Evolutionary conservation across 208 protist genomes (phyloP).

Genomic region (Balamuthia mandrillaris): DNA sequence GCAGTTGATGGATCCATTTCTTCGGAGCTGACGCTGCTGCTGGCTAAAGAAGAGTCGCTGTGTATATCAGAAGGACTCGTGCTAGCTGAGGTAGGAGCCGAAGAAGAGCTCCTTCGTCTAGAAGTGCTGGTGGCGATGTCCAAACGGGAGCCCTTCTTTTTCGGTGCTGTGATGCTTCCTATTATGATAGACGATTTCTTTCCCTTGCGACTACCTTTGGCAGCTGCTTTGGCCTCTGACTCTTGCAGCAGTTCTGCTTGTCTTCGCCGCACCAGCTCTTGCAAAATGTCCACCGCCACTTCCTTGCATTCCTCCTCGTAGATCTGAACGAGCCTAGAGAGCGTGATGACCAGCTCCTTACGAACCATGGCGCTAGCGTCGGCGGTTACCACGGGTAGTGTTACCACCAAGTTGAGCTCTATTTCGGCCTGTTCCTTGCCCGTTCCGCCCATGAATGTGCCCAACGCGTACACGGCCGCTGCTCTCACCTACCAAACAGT

Average conservation of each 20-base stretch:
- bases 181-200: too few species aligned
- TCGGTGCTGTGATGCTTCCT: too few species aligned
- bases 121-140: too few species aligned
- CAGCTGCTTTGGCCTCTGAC: not conserved
- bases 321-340: constrained; percentile 42
- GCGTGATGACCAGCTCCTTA: constrained; percentile 61
- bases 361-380: constrained; percentile 64
- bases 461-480: constrained; percentile 65
- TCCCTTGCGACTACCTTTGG: not conserved
- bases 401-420: constrained; percentile 51
- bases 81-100: too few species aligned
- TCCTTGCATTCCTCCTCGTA: constrained; percentile 27
- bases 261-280: not conserved
- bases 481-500: constrained; percentile 52
- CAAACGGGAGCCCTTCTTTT: too few species aligned
- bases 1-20: too few species aligned
- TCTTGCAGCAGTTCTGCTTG: constrained; percentile 22
- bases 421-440: constrained; percentile 48
- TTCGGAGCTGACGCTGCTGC: too few species aligned
- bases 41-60: too few species aligned
- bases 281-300: not conserved
- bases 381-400: constrained; percentile 31
- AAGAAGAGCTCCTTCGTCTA: too few species aligned
- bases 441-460: constrained; percentile 58
- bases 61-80: too few species aligned